Conservation (phyloP, 2,329 filamentous ascomycete species). For the Leptographium wingfieldii region DNA sequence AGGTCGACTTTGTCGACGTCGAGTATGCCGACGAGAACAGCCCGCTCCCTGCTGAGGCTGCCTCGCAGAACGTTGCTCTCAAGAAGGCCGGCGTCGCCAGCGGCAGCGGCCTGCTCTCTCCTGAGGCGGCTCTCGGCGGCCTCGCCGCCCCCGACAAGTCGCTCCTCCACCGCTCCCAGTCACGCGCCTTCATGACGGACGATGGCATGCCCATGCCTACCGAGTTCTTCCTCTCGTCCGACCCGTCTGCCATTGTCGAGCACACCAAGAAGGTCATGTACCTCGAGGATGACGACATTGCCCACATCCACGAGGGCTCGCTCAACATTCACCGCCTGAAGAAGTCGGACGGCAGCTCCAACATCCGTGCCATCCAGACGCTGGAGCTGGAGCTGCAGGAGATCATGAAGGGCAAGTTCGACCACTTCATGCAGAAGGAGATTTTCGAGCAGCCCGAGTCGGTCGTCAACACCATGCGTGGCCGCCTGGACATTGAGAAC, state of each 20-base stretch:
- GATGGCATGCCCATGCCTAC: conserved; percentile 96
- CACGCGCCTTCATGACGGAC: conserved; percentile 95
- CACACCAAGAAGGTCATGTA: conserved; percentile 99
- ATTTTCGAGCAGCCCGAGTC: conserved; percentile 99
- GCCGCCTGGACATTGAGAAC: conserved; percentile 85
- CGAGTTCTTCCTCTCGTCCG: conserved; percentile 98
- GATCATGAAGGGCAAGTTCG: conserved; percentile 99
- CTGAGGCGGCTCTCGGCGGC: conserved; percentile 26
- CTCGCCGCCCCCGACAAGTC: conserved; percentile 92
- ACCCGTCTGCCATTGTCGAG: conserved; percentile 96
- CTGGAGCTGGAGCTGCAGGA: conserved; percentile 98
- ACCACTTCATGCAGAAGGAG: conserved; percentile 99
- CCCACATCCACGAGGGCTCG: conserved; percentile 97
- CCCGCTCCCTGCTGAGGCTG: conserved; percentile 80
- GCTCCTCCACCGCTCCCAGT: conserved; percentile 94
- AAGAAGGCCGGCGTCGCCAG: conserved; percentile 84
- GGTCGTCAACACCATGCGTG: conserved; percentile 99
- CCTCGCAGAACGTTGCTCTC: conserved; percentile 89
- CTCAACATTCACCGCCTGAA: conserved; percentile 97
- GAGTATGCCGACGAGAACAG: conserved; percentile 83
- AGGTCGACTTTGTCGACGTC: conserved; percentile 99
- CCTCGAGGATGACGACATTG: conserved; percentile 98
- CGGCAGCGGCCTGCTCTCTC: conserved; percentile 51
- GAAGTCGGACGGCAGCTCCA: conserved; percentile 93
- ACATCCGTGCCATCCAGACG: conserved; percentile 96